These are phyloP conservation scores for Oidium heveae DNA, from an alignment of 2,329 filamentous ascomycete species.

Conservation along the genomic window DNA sequence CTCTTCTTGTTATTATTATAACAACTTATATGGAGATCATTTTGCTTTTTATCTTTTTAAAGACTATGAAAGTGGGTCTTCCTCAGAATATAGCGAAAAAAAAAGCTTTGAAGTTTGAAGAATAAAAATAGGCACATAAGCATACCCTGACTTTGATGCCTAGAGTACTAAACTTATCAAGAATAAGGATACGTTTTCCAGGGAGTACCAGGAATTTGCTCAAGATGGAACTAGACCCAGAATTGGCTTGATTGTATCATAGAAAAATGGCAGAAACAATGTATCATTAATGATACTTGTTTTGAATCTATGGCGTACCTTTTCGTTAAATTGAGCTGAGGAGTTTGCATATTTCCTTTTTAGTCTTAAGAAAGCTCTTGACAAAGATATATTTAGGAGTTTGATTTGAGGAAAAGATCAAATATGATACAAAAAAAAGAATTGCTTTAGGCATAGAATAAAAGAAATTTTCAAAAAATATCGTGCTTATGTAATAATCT, in stretches of 20 bases:
- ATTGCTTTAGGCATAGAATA: neutral
- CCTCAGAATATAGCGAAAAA: too few relatives aligned
- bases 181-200: neutral
- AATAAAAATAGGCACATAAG: neutral
- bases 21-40: too few relatives aligned
- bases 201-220: neutral
- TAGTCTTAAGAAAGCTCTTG: too few relatives aligned
- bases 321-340: neutral
- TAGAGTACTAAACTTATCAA: neutral
- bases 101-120: neutral
- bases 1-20: too few relatives aligned
- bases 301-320: neutral
- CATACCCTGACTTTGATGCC: neutral
- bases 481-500: too few relatives aligned
- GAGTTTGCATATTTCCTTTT: neutral
- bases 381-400: neutral
- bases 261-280: neutral
- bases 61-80: too few relatives aligned
- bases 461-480: neutral
- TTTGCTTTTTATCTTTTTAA: too few relatives aligned
- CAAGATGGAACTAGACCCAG: neutral
- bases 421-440: neutral
- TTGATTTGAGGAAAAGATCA: neutral
- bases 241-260: neutral
- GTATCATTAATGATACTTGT: neutral